phyloP scores from a whole-genome alignment of 2,329 filamentous ascomycete species.

The Gyromitra esculenta region DNA sequence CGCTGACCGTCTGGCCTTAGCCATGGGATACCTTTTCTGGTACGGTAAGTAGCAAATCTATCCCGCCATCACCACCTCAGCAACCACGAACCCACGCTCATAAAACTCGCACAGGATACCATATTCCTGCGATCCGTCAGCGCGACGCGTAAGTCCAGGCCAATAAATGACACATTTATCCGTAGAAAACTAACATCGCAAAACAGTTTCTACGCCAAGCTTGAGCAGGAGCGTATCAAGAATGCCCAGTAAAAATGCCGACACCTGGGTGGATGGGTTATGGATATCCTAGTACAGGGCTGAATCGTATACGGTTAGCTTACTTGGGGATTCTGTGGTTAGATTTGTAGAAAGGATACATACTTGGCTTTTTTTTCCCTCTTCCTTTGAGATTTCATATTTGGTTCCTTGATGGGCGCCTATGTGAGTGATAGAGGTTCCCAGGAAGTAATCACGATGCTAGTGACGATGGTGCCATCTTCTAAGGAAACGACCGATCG shows the following conservation, averaged over 20 bases:
- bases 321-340: not conserved
- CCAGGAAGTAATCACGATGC: not conserved
- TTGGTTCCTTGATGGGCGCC: not conserved
- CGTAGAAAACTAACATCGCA: constrained; percentile 7
- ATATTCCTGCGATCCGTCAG: constrained; percentile 61
- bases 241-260: constrained; percentile 28
- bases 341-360: constrained; percentile 31
- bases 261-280: not conserved
- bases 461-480: not conserved
- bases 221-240: constrained; percentile 59
- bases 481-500: no score
- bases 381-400: not conserved
- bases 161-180: not conserved
- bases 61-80: not conserved
- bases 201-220: constrained; percentile 60
- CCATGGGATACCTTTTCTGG: constrained; percentile 71
- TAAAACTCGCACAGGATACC: constrained; percentile 61
- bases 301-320: not conserved
- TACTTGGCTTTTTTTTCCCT: constrained; percentile 19
- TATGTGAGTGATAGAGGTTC: not conserved
- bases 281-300: not conserved
- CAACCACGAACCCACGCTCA: constrained; percentile 27
- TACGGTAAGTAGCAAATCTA: constrained; percentile 66
- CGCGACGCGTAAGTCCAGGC: constrained; percentile 58
- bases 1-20: constrained; percentile 61